Base-by-base conservation (phyloP, 768 basidiomycete species). In the Sutorius australiensis region DNA sequence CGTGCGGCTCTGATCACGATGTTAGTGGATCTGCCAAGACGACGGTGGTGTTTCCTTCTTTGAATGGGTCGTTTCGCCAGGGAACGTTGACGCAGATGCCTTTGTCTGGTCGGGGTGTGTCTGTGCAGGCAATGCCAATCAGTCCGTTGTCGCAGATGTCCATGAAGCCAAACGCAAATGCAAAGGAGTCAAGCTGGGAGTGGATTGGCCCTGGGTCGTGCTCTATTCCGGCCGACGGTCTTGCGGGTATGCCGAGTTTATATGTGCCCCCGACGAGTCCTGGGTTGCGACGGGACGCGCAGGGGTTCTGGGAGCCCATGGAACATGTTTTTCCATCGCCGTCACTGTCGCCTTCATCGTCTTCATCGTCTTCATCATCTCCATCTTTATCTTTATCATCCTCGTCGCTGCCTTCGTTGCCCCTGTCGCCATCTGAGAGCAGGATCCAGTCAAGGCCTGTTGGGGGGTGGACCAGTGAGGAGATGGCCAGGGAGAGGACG, bases 251-350 rank as follows among this genome's bases (percentile, higher is more conserved):
- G 49, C 51, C 30, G 19, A 57, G 51, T 51, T 53, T 51, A 6
- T 51, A 24, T 19, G 60, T 58, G 21, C 53, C 58, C 6, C 51
- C 54, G 12, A 43, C 44, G 9, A 42, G 47, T 10, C 31, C 48
- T 14, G 61, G 48, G 10, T 46, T 67, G 21, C 55, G 57, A n/a
- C 66, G 56, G 40, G 58, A 67, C 56, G 44, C 61, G 19, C 66
- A 66, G 5, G 66, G 66, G 27, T 67, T 67, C 38, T 67, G 66
- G 66, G 64, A 61, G n/a, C 51, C 61, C 24, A 24, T 19, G 41
- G 53, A 21, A 47, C 37, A 3, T 53, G 24, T 24, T 24, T 24
- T 24, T 24, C 24, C 24, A 10, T 31, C 31, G n/a, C n/a, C n/a
- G n/a, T n/a, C n/a, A n/a, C n/a, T n/a, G n/a, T n/a, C n/a, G n/a